Conservation (phyloP, 2,329 filamentous ascomycete genomes). For the Aspergillus sp. region DNA sequence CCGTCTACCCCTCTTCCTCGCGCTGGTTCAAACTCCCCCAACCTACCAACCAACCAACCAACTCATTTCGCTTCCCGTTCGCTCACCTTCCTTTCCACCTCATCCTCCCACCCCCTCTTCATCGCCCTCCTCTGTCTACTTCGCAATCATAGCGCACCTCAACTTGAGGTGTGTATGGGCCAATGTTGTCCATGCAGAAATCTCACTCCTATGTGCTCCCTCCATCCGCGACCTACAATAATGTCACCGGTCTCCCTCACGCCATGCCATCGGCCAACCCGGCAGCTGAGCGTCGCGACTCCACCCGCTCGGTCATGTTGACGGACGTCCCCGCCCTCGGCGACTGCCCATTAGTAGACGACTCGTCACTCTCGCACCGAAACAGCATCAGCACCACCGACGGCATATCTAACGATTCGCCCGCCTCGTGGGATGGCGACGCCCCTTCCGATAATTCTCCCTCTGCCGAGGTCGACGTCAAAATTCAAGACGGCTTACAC, state of each 20-base stretch:
- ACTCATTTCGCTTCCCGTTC: background rate
- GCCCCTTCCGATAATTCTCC: constrained; percentile 25
- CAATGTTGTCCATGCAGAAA: constrained; percentile 47
- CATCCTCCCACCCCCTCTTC: background rate
- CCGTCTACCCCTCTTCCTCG: background rate
- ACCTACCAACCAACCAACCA: background rate
- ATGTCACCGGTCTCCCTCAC: constrained; percentile 14
- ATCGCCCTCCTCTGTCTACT: background rate
- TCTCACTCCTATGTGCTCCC: constrained; percentile 30
- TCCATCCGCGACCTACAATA: constrained; percentile 21
- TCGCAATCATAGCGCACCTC: background rate
- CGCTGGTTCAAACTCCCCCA: background rate
- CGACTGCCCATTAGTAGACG: constrained; percentile 31
- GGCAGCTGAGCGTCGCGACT: constrained; percentile 21
- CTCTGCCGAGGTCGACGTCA: constrained; percentile 24
- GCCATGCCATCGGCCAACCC: constrained; percentile 10
- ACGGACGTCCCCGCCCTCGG: constrained; percentile 29
- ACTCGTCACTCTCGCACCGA: constrained; percentile 32
- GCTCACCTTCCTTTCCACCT: background rate
- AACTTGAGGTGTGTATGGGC: constrained; percentile 17
- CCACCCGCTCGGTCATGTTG: constrained; percentile 25
- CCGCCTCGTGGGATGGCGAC: constrained; percentile 31
- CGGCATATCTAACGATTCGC: constrained; percentile 36
- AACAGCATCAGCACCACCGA: constrained; percentile 37
- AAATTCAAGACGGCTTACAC: constrained; percentile 19